These are phyloP conservation scores for Pleurotus cornucopiae DNA, from an alignment of 768 basidiomycete species.

Conservation along the genomic window DNA sequence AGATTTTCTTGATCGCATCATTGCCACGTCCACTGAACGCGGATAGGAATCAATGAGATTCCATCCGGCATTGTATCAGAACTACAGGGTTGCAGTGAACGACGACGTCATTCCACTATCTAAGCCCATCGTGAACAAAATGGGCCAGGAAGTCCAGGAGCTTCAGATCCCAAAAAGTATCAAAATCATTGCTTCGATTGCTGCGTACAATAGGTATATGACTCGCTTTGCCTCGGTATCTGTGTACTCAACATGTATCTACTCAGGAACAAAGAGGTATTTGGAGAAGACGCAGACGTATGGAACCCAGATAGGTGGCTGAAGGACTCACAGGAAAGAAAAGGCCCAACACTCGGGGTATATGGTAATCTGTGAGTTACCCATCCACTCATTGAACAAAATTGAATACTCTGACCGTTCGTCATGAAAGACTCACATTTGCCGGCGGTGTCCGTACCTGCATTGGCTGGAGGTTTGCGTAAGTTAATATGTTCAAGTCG, in stretches of 20 bases:
- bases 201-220: slow-evolving; percentile 48
- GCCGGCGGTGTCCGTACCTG: slow-evolving; percentile 28
- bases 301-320: slow-evolving; percentile 52
- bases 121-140: slow-evolving; percentile 40
- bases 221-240: neutral
- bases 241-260: too few relatives aligned
- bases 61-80: slow-evolving; percentile 33
- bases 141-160: slow-evolving; percentile 41
- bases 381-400: neutral
- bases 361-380: slow-evolving; percentile 41
- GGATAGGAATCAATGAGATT: slow-evolving; percentile 42
- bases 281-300: slow-evolving; percentile 41
- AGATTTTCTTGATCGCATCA: neutral
- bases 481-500: neutral
- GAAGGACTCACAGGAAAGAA: slow-evolving; percentile 26
- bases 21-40: neutral
- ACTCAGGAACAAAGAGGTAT: slow-evolving; percentile 34
- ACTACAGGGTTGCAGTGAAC: slow-evolving; percentile 32
- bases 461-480: slow-evolving; percentile 35
- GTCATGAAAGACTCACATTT: slow-evolving; percentile 23
- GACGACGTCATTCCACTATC: slow-evolving; percentile 61
- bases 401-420: slow-evolving; percentile 3
- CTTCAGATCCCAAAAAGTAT: slow-evolving; percentile 48
- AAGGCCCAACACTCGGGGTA: slow-evolving; percentile 40
- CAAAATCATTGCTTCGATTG: slow-evolving; percentile 45